Conservation (phyloP, 2,329 filamentous ascomycete species). For the Claviceps purpurea region DNA sequence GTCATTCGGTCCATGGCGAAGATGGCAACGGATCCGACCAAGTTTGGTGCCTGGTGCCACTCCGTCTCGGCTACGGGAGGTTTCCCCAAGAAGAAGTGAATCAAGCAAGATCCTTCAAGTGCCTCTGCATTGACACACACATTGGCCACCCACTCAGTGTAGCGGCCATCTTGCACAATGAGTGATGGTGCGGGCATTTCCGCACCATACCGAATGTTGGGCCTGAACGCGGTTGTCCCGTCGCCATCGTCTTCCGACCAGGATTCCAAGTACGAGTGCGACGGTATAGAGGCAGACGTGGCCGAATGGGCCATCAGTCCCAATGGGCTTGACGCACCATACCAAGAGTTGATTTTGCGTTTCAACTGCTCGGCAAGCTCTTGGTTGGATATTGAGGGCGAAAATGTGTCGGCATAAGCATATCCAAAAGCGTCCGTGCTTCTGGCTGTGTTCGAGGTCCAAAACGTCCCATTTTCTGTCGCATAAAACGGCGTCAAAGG, state of each 20-base stretch:
- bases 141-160: slow-evolving; percentile 56
- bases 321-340: slow-evolving; percentile 19
- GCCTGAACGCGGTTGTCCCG: slow-evolving; percentile 3
- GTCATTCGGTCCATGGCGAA: slow-evolving; percentile 30
- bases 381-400: slow-evolving; percentile 11
- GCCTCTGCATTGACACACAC: slow-evolving; percentile 48
- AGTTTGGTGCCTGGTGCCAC: slow-evolving; percentile 41
- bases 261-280: background rate
- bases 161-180: slow-evolving; percentile 26
- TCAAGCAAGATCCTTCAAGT: slow-evolving; percentile 42
- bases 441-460: slow-evolving; percentile 51
- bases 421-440: slow-evolving; percentile 54
- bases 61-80: slow-evolving; percentile 26
- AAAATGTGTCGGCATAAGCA: slow-evolving; percentile 51
- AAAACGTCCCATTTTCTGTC: slow-evolving; percentile 44
- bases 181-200: slow-evolving; percentile 11
- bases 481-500: slow-evolving; percentile 55
- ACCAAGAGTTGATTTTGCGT: slow-evolving; percentile 38
- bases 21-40: slow-evolving; percentile 48
- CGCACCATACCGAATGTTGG: slow-evolving; percentile 16
- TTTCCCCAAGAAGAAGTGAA: slow-evolving; percentile 56
- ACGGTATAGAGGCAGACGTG: background rate
- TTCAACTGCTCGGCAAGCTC: slow-evolving; percentile 21
- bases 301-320: slow-evolving; percentile 8
- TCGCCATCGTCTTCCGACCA: background rate